Evolutionary conservation across 2,329 filamentous ascomycete genomes (phyloP).

Genomic region (Dactylonectria estremocensis): DNA sequence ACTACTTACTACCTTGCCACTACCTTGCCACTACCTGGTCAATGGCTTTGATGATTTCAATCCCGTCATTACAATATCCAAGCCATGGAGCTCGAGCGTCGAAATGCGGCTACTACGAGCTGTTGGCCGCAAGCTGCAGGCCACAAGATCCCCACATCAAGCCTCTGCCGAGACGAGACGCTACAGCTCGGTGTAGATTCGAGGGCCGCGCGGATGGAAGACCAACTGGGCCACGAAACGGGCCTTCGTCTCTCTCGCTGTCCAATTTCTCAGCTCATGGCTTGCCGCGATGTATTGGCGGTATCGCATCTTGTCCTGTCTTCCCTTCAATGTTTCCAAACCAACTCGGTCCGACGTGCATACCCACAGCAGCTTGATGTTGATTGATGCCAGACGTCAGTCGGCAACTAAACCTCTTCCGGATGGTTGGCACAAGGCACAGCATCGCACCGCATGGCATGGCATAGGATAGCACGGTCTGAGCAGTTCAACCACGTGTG

Average conservation of each 20-base stretch:
- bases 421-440: conserved; percentile 18
- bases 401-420: conserved; percentile 31
- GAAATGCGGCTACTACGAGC: conserved; percentile 1
- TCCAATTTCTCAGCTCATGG: conserved; percentile 8
- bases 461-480: conserved; percentile 35
- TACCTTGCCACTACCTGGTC: no score
- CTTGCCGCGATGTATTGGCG: conserved; percentile 29
- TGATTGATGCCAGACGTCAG: conserved; percentile 32
- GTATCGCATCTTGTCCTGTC: conserved; percentile 25
- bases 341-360: conserved; percentile 29
- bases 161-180: neutral
- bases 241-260: conserved; percentile 8
- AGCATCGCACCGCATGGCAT: conserved; percentile 36
- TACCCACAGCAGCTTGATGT: conserved; percentile 36
- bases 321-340: conserved; percentile 29
- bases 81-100: neutral
- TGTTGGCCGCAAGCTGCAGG: conserved; percentile 6
- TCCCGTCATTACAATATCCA: neutral
- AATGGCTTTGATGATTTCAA: neutral
- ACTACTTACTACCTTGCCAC: no score
- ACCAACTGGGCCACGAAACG: neutral
- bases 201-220: neutral
- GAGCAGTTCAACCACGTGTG: conserved; percentile 42
- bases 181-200: neutral
- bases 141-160: conserved; percentile 15